phyloP scores from a whole-genome alignment of 805 yeast species.

The Wickerhamiella occidentalis region DNA sequence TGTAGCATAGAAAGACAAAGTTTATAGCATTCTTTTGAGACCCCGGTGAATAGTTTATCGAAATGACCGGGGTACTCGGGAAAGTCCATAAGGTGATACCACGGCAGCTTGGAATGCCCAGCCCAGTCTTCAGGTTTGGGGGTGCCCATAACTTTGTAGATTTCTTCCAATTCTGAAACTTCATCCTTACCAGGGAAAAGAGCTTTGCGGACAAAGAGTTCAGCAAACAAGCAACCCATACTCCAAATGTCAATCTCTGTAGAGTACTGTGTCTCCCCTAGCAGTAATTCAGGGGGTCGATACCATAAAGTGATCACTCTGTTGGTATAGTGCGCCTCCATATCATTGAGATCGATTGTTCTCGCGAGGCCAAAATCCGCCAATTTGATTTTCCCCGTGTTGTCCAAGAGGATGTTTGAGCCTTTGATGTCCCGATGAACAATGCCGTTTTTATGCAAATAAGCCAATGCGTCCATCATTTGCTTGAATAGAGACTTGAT shows the following conservation, averaged over 20 bases:
- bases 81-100: conserved; percentile 70
- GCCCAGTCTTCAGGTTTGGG: conserved; percentile 71
- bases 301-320: conserved; percentile 95
- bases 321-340: conserved; percentile 74
- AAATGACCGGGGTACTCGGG: conserved; percentile 39
- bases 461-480: conserved; percentile 64
- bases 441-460: conserved; percentile 50
- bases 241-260: conserved; percentile 96
- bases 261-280: conserved; percentile 86
- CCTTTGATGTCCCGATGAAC: conserved; percentile 91
- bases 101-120: conserved; percentile 62
- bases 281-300: conserved; percentile 84
- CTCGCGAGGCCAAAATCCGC: conserved; percentile 95
- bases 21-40: conserved; percentile 41
- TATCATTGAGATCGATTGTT: conserved; percentile 23
- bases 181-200: conserved; percentile 84
- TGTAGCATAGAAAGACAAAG: conserved; percentile 51
- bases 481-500: conserved; percentile 72
- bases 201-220: conserved; percentile 62
- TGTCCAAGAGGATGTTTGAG: conserved; percentile 73
- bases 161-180: conserved; percentile 63
- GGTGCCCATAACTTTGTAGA: conserved; percentile 78
- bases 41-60: conserved; percentile 31
- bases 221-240: conserved; percentile 80
- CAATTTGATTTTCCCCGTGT: conserved; percentile 63